Percentiles rank a stretch among this genome's conserved stretches.
Conservation (phyloP, 768 basidiomycete species). For the Lyophyllum shimeji region DNA sequence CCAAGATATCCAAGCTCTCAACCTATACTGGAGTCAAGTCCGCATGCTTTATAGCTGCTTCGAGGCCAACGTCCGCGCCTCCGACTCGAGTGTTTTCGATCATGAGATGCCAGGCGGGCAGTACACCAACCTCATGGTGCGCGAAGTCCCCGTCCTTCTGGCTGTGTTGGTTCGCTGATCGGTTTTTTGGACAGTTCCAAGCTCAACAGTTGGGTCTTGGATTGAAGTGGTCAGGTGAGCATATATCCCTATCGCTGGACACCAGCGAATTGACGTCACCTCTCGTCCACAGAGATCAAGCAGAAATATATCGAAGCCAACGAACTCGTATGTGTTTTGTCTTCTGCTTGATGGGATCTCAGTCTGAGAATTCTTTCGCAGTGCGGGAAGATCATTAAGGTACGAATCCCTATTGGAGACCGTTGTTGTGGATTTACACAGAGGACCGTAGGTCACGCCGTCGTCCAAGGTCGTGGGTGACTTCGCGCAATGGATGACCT, state of each 20-base stretch:
- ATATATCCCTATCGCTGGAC: slow-evolving; percentile 5
- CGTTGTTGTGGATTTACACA: neutral
- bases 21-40: slow-evolving; percentile 98
- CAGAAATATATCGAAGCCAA: slow-evolving; percentile 99
- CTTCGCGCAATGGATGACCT: slow-evolving; percentile 99
- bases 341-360: slow-evolving; percentile 6
- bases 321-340: slow-evolving; percentile 64
- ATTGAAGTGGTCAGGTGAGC: slow-evolving; percentile 87
- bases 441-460: slow-evolving; percentile 73
- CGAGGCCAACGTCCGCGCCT: slow-evolving; percentile 96
- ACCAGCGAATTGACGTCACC: slow-evolving; percentile 10
- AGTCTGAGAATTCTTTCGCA: slow-evolving; percentile 27
- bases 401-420: slow-evolving; percentile 16
- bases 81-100: slow-evolving; percentile 97
- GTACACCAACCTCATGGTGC: slow-evolving; percentile 90
- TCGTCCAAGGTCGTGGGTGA: slow-evolving; percentile 99
- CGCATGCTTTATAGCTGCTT: slow-evolving; percentile 94
- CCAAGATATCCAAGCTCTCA: slow-evolving; percentile 95
- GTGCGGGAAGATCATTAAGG: slow-evolving; percentile 98
- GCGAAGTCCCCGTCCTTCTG: slow-evolving; percentile 3
- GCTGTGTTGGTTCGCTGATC: slow-evolving; percentile 14
- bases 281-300: slow-evolving; percentile 72
- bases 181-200: slow-evolving; percentile 74
- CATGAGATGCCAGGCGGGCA: slow-evolving; percentile 99
- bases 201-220: slow-evolving; percentile 95